These are phyloP conservation scores for Amphicarpaea edgeworthii DNA, from an alignment of 306 rosid genomes.

Conservation along the genomic window DNA sequence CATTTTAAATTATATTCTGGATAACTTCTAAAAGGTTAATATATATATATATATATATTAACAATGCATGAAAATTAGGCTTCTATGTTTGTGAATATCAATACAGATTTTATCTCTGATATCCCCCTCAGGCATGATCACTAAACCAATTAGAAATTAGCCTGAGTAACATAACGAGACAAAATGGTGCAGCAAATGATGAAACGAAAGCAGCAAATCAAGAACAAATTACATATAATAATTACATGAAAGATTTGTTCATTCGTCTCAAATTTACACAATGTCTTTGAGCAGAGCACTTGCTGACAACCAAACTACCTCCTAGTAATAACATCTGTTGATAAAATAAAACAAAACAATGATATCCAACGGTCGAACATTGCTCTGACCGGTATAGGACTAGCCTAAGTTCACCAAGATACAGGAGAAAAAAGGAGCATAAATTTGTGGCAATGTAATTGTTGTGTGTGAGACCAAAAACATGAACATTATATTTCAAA, in stretches of 20 bases:
- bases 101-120: too few species aligned
- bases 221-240: constrained; percentile 28
- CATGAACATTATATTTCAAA: constrained; percentile 36
- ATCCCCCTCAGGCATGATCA: too few species aligned
- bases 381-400: constrained; percentile 28
- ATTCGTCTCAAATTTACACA: constrained; percentile 42
- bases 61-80: too few species aligned
- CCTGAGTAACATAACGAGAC: too few species aligned
- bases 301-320: constrained; percentile 30
- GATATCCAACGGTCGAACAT: constrained; percentile 32
- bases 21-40: too few species aligned
- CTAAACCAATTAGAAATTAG: too few species aligned
- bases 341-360: constrained; percentile 10
- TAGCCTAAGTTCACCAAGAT: constrained; percentile 29
- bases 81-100: too few species aligned
- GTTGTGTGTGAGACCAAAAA: constrained; percentile 18
- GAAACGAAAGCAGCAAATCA: not conserved
- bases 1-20: too few species aligned
- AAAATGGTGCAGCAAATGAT: too few species aligned
- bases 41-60: too few species aligned
- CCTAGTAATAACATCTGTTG: not conserved
- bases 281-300: not conserved
- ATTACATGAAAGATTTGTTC: constrained; percentile 45
- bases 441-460: constrained; percentile 20
- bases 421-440: constrained; percentile 23